Percentiles rank a stretch among this genome's conserved stretches.
Conservation (phyloP, 1,284 basidiomycete species). For the Mycosarcoma maydis region DNA sequence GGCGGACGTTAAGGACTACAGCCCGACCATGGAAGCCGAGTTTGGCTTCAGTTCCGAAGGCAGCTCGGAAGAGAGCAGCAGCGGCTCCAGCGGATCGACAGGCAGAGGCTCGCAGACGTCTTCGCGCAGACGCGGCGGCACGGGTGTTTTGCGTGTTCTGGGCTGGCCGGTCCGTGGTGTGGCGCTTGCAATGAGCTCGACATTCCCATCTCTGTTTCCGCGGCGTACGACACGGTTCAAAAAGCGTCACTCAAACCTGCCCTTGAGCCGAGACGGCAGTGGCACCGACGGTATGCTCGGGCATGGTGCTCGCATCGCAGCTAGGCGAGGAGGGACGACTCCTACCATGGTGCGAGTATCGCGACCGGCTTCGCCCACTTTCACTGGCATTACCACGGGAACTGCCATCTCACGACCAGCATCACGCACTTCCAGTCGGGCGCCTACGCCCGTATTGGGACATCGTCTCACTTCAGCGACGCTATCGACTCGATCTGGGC, state of each 20-base stretch:
- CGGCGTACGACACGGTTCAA: conserved; percentile 21
- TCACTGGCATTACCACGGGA: conserved; percentile 27
- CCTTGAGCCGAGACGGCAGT: conserved; percentile 11
- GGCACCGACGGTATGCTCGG: conserved; percentile 9
- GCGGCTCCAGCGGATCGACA: conserved; percentile 19
- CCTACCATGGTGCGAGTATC: conserved; percentile 36
- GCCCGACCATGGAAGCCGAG: conserved; percentile 45
- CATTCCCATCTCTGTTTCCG: conserved; percentile 31
- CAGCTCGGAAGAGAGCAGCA: conserved; percentile 50
- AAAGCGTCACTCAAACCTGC: conserved; percentile 43
- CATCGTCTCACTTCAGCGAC: conserved; percentile 45
- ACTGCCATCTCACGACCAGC: conserved; percentile 46
- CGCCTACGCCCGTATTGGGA: conserved; percentile 43
- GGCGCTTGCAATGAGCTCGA: conserved; percentile 21
- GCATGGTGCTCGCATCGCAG: conserved; percentile 30
- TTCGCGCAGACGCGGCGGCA: conserved; percentile 19
- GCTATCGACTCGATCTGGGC: conserved; percentile 25
- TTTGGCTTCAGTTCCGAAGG: conserved; percentile 46
- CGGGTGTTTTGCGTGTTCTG: conserved; percentile 19
- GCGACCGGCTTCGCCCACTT: conserved; percentile 41
- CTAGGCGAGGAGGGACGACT: conserved; percentile 23
- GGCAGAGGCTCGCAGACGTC: conserved; percentile 14
- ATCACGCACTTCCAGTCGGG: conserved; percentile 42
- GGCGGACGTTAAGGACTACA: conserved; percentile 31
- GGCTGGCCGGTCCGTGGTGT: conserved; percentile 39